phyloP scores from a whole-genome alignment of 2,329 filamentous ascomycete species.

The Ophiocordyceps australis region DNA sequence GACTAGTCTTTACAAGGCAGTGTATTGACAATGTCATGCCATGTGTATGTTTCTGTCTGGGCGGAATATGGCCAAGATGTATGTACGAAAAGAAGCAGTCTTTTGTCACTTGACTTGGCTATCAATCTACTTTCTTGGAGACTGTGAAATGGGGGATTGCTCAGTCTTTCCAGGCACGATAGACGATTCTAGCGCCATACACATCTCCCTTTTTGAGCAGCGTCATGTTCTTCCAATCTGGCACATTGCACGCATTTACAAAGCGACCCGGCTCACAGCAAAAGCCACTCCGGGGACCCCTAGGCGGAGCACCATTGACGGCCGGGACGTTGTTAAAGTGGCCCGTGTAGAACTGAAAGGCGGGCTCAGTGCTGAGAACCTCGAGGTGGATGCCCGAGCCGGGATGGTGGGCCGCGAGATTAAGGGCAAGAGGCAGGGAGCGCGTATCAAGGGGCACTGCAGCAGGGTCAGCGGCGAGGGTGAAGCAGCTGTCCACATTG shows the following conservation, averaged over 20 bases:
- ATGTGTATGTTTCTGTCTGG: too few relatives aligned
- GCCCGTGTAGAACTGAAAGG: constrained; percentile 94
- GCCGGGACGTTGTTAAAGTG: constrained; percentile 64
- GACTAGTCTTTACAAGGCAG: too few relatives aligned
- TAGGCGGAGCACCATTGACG: constrained; percentile 40
- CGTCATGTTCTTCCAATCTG: constrained; percentile 63
- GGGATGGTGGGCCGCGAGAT: constrained; percentile 59
- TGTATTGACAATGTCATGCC: too few relatives aligned
- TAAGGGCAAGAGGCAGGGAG: constrained; percentile 38
- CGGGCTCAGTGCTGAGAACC: constrained; percentile 79
- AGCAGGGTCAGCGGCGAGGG: constrained; percentile 46
- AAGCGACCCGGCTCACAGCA: constrained; percentile 86
- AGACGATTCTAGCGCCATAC: constrained; percentile 69
- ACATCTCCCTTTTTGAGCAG: constrained; percentile 68
- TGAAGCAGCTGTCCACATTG: constrained; percentile 80
- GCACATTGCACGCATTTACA: constrained; percentile 72
- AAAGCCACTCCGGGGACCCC: constrained; percentile 57
- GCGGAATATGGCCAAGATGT: too few relatives aligned
- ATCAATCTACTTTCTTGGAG: too few relatives aligned
- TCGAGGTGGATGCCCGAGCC: constrained; percentile 64
- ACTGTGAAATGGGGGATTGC: too few relatives aligned
- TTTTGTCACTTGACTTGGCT: too few relatives aligned
- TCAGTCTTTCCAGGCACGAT: constrained; percentile 81
- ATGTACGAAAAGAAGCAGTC: too few relatives aligned
- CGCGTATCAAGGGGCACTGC: constrained; percentile 50